Base-by-base conservation (phyloP, 2,329 filamentous ascomycete genomes). In the Pestalotiopsis sp. region DNA sequence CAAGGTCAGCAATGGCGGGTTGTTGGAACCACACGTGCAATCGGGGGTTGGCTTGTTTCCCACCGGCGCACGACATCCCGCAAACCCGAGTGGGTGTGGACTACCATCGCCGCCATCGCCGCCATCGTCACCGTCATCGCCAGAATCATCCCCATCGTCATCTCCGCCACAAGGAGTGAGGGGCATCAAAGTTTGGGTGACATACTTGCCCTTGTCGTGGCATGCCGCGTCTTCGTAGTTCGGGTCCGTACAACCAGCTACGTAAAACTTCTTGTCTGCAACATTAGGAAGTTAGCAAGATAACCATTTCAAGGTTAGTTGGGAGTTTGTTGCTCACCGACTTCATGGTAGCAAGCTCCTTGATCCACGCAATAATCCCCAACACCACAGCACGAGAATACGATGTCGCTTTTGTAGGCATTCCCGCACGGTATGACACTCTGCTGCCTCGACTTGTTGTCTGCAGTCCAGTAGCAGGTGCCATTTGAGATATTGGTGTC, bases 401-500 rank as follows among this genome's bases (percentile, higher is more conserved):
- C 68, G 14, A 68, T 61, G 1, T 72, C 72, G 25, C 67, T 58
- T 9, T 31, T 5, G 38, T 67, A 72, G 1, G 56, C 70, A 27
- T 74, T 74, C 6, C 73, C 73, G 57, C 74, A 75, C 4, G 74
- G 72, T 17, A 75, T 75, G 57, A 72, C 74, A 2, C 23, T 23
- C 23, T 67, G 69, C 1, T 69, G 61, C 14, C 62, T 56, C 11
- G 71, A 41, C n/a, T 67, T 61, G 49, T 68, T 66, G 56, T 71
- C 71, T 59, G 69, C 67, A 14, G 68, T 71, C 36, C 62, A 61
- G 67, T 71, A 75, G 65, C 73, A 75, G 6, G 68, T 68, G 31
- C 74, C 74, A 20, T 74, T 72, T 14, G 73, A 74, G 4, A 71
- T 64, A 11, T 45, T 64, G 4, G 27, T 67, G 41, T 73, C 67